Evolutionary conservation across 2,329 filamentous ascomycete species (phyloP).

Genomic region (Talaromyces sp.): DNA sequence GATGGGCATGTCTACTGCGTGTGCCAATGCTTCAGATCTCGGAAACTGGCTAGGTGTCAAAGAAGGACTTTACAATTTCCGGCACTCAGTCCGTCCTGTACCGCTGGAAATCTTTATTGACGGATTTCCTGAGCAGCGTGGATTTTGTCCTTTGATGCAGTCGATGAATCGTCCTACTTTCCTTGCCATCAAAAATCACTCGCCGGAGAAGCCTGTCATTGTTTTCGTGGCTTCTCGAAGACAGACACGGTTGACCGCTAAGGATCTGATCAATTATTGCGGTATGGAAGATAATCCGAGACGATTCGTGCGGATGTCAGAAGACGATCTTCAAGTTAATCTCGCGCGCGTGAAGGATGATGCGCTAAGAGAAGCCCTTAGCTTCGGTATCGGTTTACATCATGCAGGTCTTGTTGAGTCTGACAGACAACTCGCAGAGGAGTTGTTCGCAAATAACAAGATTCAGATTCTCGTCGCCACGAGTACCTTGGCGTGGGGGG

Average conservation of each 20-base stretch:
- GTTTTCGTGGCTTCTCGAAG: constrained; percentile 95
- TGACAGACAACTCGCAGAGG: constrained; percentile 85
- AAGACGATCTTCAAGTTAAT: constrained; percentile 87
- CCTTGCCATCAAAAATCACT: constrained; percentile 92
- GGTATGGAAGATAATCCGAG: constrained; percentile 98
- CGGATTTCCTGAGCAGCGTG: constrained; percentile 89
- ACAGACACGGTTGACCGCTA: constrained; percentile 91
- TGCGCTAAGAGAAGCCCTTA: constrained; percentile 86
- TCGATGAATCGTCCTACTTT: constrained; percentile 98
- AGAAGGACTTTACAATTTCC: constrained; percentile 92
- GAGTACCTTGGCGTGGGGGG: constrained; percentile 95
- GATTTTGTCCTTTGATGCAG: constrained; percentile 97
- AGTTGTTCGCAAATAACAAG: constrained; percentile 95
- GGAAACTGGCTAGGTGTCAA: constrained; percentile 97
- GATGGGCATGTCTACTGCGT: constrained; percentile 98
- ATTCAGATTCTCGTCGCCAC: constrained; percentile 96
- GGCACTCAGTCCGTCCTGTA: constrained; percentile 93
- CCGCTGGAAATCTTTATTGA: constrained; percentile 96
- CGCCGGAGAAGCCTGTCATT: constrained; percentile 93
- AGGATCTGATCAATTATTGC: constrained; percentile 94
- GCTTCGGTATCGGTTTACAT: constrained; percentile 94
- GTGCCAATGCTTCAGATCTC: constrained; percentile 89
- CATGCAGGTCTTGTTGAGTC: constrained; percentile 96
- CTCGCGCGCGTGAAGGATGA: constrained; percentile 90
- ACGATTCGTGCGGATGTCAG: constrained; percentile 87